phyloP scores from a whole-genome alignment of 208 protist species.

The Trypanosoma grayi region DNA sequence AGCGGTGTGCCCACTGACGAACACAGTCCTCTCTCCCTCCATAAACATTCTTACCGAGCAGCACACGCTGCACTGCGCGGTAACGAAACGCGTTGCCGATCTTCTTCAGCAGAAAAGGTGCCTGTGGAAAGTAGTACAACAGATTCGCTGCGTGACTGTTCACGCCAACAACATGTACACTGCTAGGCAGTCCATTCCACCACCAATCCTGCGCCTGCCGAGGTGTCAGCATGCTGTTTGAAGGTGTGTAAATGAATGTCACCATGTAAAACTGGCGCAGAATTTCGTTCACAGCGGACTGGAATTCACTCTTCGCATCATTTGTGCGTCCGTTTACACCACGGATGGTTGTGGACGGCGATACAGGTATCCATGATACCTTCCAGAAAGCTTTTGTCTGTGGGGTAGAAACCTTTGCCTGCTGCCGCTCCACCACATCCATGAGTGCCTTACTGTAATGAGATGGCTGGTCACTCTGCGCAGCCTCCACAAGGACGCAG shows the following conservation, averaged over 20 bases:
- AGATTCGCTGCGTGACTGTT: slow-evolving; percentile 54
- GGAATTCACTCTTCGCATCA: not conserved
- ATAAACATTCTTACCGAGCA: slow-evolving; percentile 33
- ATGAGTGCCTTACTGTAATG: not conserved
- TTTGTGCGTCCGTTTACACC: not conserved
- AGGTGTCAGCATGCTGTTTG: slow-evolving; percentile 39
- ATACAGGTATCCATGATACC: slow-evolving; percentile 28
- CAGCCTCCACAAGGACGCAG: slow-evolving; percentile 37
- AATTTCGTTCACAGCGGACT: slow-evolving; percentile 21
- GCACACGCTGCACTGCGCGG: slow-evolving; percentile 46
- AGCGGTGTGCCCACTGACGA: slow-evolving; percentile 13
- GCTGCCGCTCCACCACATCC: slow-evolving; percentile 12
- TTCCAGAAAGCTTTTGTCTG: slow-evolving; percentile 14
- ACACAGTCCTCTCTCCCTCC: slow-evolving; percentile 9
- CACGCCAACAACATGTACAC: slow-evolving; percentile 64
- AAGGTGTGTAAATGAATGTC: slow-evolving; percentile 23
- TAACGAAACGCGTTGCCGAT: slow-evolving; percentile 73
- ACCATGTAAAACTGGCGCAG: slow-evolving; percentile 15
- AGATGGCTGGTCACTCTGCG: not conserved
- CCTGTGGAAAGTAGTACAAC: slow-evolving; percentile 76
- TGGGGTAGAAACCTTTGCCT: not conserved
- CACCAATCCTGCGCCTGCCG: slow-evolving; percentile 47
- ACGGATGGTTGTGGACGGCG: not conserved
- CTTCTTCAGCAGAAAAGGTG: slow-evolving; percentile 53
- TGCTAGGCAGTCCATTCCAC: slow-evolving; percentile 46